phyloP scores from a whole-genome alignment of 78 protist species.

The Planoprotostelium fungivorum region DNA sequence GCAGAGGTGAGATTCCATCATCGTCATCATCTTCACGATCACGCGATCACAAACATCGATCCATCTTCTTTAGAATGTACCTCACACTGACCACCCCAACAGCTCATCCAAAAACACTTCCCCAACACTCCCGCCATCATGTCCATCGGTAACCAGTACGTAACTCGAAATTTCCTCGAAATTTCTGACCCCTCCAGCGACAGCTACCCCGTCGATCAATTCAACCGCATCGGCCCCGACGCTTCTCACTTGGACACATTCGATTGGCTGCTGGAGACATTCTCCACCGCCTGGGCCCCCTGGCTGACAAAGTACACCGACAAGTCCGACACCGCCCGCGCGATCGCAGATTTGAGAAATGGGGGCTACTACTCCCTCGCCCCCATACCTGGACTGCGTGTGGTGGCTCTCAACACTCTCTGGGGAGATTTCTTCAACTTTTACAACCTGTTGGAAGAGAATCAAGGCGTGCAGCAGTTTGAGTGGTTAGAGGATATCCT shows the following conservation, averaged over 20 bases:
- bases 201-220: background rate
- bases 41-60: too few relatives aligned
- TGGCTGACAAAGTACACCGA: background rate
- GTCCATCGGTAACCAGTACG: background rate
- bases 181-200: background rate
- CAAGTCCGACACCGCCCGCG: background rate
- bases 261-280: background rate
- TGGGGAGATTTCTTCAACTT: background rate
- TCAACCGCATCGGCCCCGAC: background rate
- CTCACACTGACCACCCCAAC: background rate
- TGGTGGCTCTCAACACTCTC: background rate
- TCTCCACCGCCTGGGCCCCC: background rate
- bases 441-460: background rate
- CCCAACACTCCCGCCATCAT: background rate
- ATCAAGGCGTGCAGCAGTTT: background rate
- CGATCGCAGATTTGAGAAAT: background rate
- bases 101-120: background rate
- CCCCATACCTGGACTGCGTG: background rate
- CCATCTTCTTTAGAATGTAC: too few relatives aligned
- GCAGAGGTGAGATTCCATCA: background rate
- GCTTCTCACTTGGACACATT: background rate
- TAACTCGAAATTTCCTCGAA: background rate
- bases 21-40: too few relatives aligned
- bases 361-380: background rate
- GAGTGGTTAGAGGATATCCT: background rate